These are phyloP conservation scores for Seiridium cupressi DNA, from an alignment of 2,329 filamentous ascomycete species.

Conservation along the genomic window DNA sequence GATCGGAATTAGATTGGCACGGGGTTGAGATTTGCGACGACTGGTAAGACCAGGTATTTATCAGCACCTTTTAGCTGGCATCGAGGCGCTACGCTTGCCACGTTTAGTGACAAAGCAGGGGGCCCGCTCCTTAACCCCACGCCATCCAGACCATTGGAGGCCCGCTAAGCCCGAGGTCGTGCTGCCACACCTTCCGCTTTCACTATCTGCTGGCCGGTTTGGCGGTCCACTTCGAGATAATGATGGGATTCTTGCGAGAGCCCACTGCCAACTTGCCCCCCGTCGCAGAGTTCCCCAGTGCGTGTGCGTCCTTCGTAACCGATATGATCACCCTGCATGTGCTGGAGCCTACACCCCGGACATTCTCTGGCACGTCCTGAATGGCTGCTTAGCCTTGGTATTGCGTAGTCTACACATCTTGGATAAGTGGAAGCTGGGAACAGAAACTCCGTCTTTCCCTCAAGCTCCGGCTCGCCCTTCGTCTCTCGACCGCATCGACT, in stretches of 20 bases:
- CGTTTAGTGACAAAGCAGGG: not conserved
- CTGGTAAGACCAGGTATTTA: not conserved
- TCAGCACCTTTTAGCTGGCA: not conserved
- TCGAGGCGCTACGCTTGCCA: not conserved
- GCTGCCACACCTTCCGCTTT: conserved; percentile 3
- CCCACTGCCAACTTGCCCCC: not conserved
- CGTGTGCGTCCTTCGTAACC: not conserved
- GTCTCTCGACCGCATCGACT: not conserved
- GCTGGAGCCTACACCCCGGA: not conserved
- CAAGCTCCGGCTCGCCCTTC: not conserved
- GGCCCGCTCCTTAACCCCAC: not conserved
- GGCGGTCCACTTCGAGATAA: not conserved
- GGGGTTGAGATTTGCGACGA: not conserved
- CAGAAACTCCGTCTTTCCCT: not conserved
- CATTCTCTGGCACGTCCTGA: not conserved
- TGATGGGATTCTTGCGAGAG: conserved; percentile 4
- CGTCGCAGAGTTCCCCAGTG: not conserved
- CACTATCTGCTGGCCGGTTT: not conserved
- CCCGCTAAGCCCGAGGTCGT: not conserved
- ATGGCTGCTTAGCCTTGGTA: not conserved
- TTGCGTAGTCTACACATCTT: conserved; percentile 6
- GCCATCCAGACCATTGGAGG: not conserved
- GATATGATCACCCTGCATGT: not conserved
- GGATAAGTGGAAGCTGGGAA: not conserved
- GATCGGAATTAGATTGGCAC: not conserved